A percentile compares a stretch with the other conserved stretches of the same genome.
Conservation (phyloP, 352 stramenopile species). For the Peronospora belbahrii region DNA sequence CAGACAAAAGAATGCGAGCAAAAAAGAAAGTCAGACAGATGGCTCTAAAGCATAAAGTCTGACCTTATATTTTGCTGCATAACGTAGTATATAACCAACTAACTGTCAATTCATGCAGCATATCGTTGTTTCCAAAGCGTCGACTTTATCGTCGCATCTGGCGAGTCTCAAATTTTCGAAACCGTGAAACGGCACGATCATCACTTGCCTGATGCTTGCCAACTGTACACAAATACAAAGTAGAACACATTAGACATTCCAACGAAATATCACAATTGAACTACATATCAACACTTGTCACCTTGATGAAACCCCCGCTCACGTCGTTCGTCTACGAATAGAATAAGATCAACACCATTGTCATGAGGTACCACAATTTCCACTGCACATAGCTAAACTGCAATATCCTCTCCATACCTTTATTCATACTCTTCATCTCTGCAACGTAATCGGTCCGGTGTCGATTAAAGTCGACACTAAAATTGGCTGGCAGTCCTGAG, state of each 20-base stretch:
- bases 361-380: neutral
- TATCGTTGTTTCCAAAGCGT: neutral
- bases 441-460: conserved; percentile 57
- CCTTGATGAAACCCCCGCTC: conserved; percentile 55
- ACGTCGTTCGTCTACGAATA: conserved; percentile 51
- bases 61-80: too few species aligned
- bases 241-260: neutral
- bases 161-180: conserved; percentile 68
- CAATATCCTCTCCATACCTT: conserved; percentile 27
- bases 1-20: too few species aligned
- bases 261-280: neutral
- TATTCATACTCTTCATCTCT: conserved; percentile 59
- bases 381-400: too few species aligned
- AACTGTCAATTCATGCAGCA: neutral
- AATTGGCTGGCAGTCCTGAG: conserved; percentile 61
- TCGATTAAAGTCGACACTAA: conserved; percentile 72
- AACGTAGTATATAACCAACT: too few species aligned
- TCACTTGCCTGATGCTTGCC: conserved; percentile 60
- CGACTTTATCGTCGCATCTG: conserved; percentile 23
- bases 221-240: conserved; percentile 21
- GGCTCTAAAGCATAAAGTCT: too few species aligned
- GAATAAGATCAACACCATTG: conserved; percentile 2
- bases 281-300: conserved; percentile 9
- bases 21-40: too few species aligned
- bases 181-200: conserved; percentile 50